Base-by-base conservation (phyloP, 306 rosid genomes). In the Glycyrrhiza uralensis region DNA sequence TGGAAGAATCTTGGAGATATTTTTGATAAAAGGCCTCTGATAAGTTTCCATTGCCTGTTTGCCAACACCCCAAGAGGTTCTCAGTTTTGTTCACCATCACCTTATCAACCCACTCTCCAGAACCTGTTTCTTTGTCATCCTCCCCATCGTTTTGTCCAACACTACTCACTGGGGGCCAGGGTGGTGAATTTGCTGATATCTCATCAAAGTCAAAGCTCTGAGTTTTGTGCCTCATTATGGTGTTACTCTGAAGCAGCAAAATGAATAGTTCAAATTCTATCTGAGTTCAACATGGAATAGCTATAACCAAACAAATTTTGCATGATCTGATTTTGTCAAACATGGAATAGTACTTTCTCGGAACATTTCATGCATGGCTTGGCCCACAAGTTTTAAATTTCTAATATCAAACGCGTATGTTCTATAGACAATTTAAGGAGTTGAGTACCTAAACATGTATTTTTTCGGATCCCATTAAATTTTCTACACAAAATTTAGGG, bases 71-170 rank as follows among this genome's bases (percentile, higher is more conserved):
- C 17, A 87, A 84, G 60, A 84, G 86, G 59, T 80, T 91, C 74
- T 81, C 96, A 36, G 76, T 60, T 79, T 80, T 85, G 85, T 75
- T 94, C 62, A 94, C 98, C 98, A 91, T 94, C 32, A 94, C 97
- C 79, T 94, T 94, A 61, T 94, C 99, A 11, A 94, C 93, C 99
- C 99, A 94, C 35, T 91, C 95, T 8, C 91, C 97, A 0, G 85
- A 82, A 69, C 85, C 84, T 49, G 66, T 60, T 76, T 91, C 98
- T 76, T 57, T 90, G 44, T 89, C 96, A 10, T 94, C 96, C 64
- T 87, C 96, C 44, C 44, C 82, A 50, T 72, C 65, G 79, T 67
- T 80, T 76, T 83, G 85, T 69, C 67, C 86, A 63, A 87, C 87
- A 75, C 85, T 79, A 33, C 72, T 85, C 36, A 81, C 86, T 1